phyloP scores from a whole-genome alignment of 768 basidiomycete genomes.

The Macrolepiota dolichaula region DNA sequence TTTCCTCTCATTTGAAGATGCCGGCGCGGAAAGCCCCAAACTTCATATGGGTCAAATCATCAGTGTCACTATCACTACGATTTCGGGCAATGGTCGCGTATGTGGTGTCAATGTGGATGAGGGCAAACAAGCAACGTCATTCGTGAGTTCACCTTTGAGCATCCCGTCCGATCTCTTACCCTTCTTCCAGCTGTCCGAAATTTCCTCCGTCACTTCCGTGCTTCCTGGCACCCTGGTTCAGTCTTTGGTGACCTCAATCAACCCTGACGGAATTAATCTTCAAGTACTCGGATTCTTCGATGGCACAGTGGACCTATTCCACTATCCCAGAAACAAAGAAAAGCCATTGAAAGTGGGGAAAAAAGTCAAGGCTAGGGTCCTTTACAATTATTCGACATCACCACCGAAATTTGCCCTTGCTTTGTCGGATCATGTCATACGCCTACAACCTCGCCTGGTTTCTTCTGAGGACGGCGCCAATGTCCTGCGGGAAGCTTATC shows the following conservation, averaged over 20 bases:
- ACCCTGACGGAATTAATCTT: slow-evolving; percentile 74
- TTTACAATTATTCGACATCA: slow-evolving; percentile 73
- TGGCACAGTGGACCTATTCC: slow-evolving; percentile 82
- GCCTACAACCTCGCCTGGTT: slow-evolving; percentile 40
- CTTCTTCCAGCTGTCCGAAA: slow-evolving; percentile 60
- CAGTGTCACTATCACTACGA: slow-evolving; percentile 59
- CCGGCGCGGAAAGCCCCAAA: slow-evolving; percentile 24
- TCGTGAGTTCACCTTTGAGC: slow-evolving; percentile 38
- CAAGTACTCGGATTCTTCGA: slow-evolving; percentile 92
- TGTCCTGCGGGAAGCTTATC: slow-evolving; percentile 53
- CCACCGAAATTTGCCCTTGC: slow-evolving; percentile 87
- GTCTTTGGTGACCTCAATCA: slow-evolving; percentile 73
- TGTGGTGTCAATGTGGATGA: slow-evolving; percentile 65
- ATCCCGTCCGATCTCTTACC: background rate
- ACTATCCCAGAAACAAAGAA: slow-evolving; percentile 48
- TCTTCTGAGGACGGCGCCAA: slow-evolving; percentile 19
- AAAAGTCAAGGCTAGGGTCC: slow-evolving; percentile 79
- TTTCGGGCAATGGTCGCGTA: slow-evolving; percentile 76
- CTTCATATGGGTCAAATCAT: slow-evolving; percentile 68
- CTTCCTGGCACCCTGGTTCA: slow-evolving; percentile 86
- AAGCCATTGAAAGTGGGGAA: slow-evolving; percentile 58
- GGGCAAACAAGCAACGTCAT: slow-evolving; percentile 44
- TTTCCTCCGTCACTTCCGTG: slow-evolving; percentile 73
- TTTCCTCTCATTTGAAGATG: slow-evolving; percentile 81
- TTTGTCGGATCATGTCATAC: slow-evolving; percentile 67